Evolutionary conservation across 2,329 filamentous ascomycete genomes (phyloP).

Genomic region (Dendryphion nanum): DNA sequence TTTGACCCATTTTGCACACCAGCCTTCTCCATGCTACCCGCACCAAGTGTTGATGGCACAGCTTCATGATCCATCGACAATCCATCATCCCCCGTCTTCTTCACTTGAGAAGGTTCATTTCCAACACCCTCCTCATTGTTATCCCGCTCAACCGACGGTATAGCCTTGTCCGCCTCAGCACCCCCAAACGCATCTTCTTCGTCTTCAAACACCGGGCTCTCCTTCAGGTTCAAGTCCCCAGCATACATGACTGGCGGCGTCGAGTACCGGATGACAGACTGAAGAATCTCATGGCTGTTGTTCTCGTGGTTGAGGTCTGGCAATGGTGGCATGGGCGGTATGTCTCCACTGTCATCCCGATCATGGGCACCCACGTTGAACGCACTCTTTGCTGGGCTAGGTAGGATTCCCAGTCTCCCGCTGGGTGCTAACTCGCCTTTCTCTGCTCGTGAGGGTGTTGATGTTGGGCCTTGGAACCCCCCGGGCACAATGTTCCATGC

Average conservation of each 20-base stretch:
- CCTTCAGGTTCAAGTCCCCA: too few relatives aligned
- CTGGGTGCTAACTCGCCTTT: slow-evolving; percentile 5
- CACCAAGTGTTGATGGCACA: too few relatives aligned
- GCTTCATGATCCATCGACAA: too few relatives aligned
- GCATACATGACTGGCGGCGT: slow-evolving; percentile 16
- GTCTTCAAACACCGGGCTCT: too few relatives aligned
- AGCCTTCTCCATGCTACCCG: too few relatives aligned
- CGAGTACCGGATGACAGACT: slow-evolving; percentile 27
- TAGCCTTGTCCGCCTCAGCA: too few relatives aligned
- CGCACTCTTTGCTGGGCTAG: slow-evolving; percentile 28
- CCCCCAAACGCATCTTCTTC: too few relatives aligned
- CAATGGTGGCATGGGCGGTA: slow-evolving; percentile 26
- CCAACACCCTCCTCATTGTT: too few relatives aligned
- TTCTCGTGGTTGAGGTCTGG: slow-evolving; percentile 17
- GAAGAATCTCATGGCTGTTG: slow-evolving; percentile 22
- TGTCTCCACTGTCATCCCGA: slow-evolving; percentile 21
- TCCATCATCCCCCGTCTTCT: too few relatives aligned
- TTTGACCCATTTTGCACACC: too few relatives aligned
- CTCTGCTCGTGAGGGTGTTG: slow-evolving; percentile 5
- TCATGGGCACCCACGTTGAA: slow-evolving; percentile 22
- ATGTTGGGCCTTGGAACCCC: neutral
- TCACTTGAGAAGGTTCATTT: too few relatives aligned
- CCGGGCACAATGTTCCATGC: slow-evolving; percentile 20
- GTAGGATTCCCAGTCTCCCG: slow-evolving; percentile 23
- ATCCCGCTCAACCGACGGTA: too few relatives aligned